A percentile compares a stretch with the other conserved stretches of the same genome.
phyloP scores from a whole-genome alignment of 2,329 filamentous ascomycete genomes.

The Helicocarpus griseus region DNA sequence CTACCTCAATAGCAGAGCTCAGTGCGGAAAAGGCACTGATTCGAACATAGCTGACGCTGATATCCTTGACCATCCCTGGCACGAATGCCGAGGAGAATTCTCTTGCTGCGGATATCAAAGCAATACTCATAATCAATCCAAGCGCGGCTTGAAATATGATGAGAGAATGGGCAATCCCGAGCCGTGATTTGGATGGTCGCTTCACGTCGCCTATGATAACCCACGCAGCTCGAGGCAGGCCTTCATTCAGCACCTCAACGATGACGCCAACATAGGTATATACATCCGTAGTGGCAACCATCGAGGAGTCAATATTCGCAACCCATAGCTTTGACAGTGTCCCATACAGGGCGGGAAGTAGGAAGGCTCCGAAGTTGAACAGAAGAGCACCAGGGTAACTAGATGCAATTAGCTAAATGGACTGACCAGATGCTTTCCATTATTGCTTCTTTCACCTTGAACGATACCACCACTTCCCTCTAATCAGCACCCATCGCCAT shows the following conservation, averaged over 20 bases:
- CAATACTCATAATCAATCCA: conserved; percentile 51
- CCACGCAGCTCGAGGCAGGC: conserved; percentile 59
- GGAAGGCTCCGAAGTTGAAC: conserved; percentile 55
- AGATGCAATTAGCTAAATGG: background rate
- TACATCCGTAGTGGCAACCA: conserved; percentile 54
- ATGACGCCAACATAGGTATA: conserved; percentile 62
- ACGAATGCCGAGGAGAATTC: conserved; percentile 54
- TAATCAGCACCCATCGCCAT: background rate
- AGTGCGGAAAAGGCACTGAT: conserved; percentile 55
- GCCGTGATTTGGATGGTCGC: conserved; percentile 40
- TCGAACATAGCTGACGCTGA: conserved; percentile 54
- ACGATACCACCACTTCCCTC: background rate
- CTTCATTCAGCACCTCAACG: conserved; percentile 62
- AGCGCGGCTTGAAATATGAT: conserved; percentile 45
- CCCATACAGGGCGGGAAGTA: conserved; percentile 56
- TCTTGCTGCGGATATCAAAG: conserved; percentile 46
- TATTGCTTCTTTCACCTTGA: background rate
- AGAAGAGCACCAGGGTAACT: conserved; percentile 49
- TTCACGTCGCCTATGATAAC: conserved; percentile 57
- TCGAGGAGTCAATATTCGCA: conserved; percentile 53
- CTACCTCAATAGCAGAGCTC: conserved; percentile 53
- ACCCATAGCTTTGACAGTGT: conserved; percentile 65
- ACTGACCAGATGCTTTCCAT: background rate
- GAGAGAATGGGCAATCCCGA: conserved; percentile 53
- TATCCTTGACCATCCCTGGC: conserved; percentile 45